These are phyloP conservation scores for Astraeus odoratus DNA, from an alignment of 768 basidiomycete genomes.

Conservation along the genomic window DNA sequence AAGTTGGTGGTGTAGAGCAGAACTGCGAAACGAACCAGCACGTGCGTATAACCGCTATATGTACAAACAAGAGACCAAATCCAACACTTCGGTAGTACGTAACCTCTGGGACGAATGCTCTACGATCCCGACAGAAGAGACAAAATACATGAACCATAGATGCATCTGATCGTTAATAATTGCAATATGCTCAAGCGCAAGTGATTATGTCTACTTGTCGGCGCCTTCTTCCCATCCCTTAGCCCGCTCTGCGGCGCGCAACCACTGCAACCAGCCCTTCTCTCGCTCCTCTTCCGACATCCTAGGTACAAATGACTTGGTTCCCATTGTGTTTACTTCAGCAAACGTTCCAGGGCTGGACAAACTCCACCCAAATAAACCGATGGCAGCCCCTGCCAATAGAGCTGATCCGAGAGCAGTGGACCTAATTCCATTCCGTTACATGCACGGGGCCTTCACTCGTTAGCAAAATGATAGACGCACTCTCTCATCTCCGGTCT, in stretches of 20 bases:
- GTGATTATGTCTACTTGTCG: slow-evolving; percentile 11
- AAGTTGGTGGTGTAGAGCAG: no score
- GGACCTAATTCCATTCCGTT: slow-evolving; percentile 43
- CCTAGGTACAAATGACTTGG: slow-evolving; percentile 56
- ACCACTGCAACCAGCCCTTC: slow-evolving; percentile 75
- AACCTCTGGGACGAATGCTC: no score
- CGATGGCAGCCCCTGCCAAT: slow-evolving; percentile 83
- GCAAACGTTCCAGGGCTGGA: slow-evolving; percentile 71
- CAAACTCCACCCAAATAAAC: slow-evolving; percentile 90
- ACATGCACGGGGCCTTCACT: background rate
- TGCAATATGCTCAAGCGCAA: background rate
- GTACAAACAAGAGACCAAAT: no score
- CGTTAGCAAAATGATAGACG: slow-evolving; percentile 24
- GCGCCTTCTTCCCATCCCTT: slow-evolving; percentile 71
- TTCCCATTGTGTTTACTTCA: slow-evolving; percentile 85
- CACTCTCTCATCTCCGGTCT: slow-evolving; percentile 97
- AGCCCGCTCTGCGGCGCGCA: slow-evolving; percentile 80
- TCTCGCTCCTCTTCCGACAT: slow-evolving; percentile 47
- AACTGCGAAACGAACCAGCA: background rate
- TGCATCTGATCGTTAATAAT: background rate
- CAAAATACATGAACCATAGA: no score
- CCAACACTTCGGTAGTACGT: no score
- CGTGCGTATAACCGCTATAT: no score
- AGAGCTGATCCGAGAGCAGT: slow-evolving; percentile 95
- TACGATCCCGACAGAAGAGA: no score